Base-by-base conservation (phyloP, 2,329 filamentous ascomycete genomes). In the Ceratocystis harringtonii region DNA sequence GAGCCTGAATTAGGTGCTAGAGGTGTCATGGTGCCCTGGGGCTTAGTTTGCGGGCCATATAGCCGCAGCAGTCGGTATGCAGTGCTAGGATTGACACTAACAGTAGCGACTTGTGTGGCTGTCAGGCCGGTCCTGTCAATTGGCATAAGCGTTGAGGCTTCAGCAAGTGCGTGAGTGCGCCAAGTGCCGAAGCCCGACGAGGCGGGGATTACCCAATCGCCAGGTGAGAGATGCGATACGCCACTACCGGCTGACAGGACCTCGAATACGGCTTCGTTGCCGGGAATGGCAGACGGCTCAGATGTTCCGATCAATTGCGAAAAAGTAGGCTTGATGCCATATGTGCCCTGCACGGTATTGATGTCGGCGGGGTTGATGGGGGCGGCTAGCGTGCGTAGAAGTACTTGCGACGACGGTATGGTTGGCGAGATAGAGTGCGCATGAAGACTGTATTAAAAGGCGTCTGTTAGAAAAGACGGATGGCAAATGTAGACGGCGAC, bases 331-430 rank as follows among this genome's bases (percentile, higher is more conserved):
- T 90, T 90, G 58, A 85, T 85, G 68, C 92, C 92, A 78, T 99
- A 99, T 3, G 92, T 91, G 69, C 94, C 94, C 79, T 99, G 94
- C 72, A 99, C 89, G 72, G 92, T 92, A 79, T 99, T 99, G 75
- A 99, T 89, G 77, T 99, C 94, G 72, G 94, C 92, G 28, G 94
- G 94, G 78, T 99, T 99, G 75, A 99, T 90, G 66, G 94, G 90
- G 0, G 91, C 85, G 41, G 92, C 89, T 71, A 99, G 89, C 71
- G 94, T 87, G 74, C 90, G 90, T 68, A 99, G 79, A 65, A 92
- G 91, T 70, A 95, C 76, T 60, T 81, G 77, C 61, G 75, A 76
- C 43, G 78, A 74, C 61, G 89, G 87, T 69, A 91, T 82, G 2
- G 84, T 81, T 2, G 89, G 88, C 3, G 87, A 87, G 72, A 92